These are phyloP conservation scores for Coemansia sp. DNA, from an alignment of 192 early-diverging fungal species.

Conservation along the genomic window DNA sequence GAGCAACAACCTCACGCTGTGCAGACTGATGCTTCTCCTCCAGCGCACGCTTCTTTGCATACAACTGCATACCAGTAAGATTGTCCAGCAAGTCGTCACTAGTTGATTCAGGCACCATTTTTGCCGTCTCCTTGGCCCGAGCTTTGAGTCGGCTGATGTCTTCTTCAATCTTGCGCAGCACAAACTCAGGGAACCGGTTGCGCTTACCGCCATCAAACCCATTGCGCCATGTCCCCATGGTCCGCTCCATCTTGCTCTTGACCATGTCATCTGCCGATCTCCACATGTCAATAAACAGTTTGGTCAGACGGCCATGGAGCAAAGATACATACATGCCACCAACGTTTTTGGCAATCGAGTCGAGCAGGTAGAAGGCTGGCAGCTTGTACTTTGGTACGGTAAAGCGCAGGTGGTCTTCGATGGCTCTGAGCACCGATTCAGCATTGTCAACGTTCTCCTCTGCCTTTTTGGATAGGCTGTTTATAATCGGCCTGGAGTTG, in stretches of 20 bases:
- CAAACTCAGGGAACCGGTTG: constrained; percentile 49
- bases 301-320: constrained; percentile 73
- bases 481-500: constrained; percentile 93
- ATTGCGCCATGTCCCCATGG: constrained; percentile 82
- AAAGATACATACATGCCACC: constrained; percentile 72
- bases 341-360: constrained; percentile 96
- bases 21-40: constrained; percentile 28
- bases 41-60: constrained; percentile 38
- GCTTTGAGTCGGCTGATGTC: constrained; percentile 35
- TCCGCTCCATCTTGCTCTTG: constrained; percentile 68
- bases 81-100: constrained; percentile 35
- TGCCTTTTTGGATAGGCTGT: constrained; percentile 82
- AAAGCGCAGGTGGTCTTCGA: constrained; percentile 55
- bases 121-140: constrained; percentile 12
- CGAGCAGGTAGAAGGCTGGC: constrained; percentile 86
- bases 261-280: constrained; percentile 65
- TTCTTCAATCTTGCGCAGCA: constrained; percentile 47
- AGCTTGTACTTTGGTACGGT: constrained; percentile 62
- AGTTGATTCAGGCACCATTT: constrained; percentile 9
- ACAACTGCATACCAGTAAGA: constrained; percentile 40
- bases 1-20: constrained; percentile 30
- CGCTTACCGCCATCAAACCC: constrained; percentile 52
- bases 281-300: constrained; percentile 75
- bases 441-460: constrained; percentile 68
- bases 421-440: constrained; percentile 73